phyloP scores from a whole-genome alignment of 1,284 basidiomycete species.

The Anthracocystis setariae region DNA sequence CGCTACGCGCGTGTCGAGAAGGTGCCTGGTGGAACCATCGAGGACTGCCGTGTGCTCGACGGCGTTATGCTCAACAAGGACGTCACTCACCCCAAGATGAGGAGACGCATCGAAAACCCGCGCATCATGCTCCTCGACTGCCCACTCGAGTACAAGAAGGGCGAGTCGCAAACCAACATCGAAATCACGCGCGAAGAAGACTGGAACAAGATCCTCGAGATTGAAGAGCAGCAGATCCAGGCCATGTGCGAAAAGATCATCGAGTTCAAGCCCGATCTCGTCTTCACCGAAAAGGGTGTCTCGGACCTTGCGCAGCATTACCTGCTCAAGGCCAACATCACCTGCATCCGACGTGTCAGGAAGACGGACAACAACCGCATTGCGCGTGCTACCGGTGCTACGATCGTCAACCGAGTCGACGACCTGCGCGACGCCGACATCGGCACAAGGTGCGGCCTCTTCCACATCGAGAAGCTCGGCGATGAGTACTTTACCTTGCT shows the following conservation, averaged over 20 bases:
- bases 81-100: constrained; percentile 97
- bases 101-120: constrained; percentile 88
- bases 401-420: constrained; percentile 95
- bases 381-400: constrained; percentile 92
- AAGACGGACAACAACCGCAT: constrained; percentile 99
- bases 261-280: constrained; percentile 92
- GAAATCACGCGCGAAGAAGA: constrained; percentile 94
- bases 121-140: constrained; percentile 92
- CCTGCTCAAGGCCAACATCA: constrained; percentile 87
- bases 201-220: constrained; percentile 90
- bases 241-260: constrained; percentile 84
- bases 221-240: constrained; percentile 98
- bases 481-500: constrained; percentile 98
- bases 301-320: constrained; percentile 93
- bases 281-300: constrained; percentile 97
- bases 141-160: constrained; percentile 98
- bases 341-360: constrained; percentile 90
- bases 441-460: constrained; percentile 91
- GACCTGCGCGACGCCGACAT: constrained; percentile 91
- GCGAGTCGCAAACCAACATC: constrained; percentile 97
- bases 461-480: constrained; percentile 95
- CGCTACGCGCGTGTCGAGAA: constrained; percentile 97
- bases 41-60: constrained; percentile 84
- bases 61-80: constrained; percentile 99
- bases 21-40: constrained; percentile 95